Evolutionary conservation across 139 green algal species (phyloP).

Genomic region (Bryopsis sp.): DNA sequence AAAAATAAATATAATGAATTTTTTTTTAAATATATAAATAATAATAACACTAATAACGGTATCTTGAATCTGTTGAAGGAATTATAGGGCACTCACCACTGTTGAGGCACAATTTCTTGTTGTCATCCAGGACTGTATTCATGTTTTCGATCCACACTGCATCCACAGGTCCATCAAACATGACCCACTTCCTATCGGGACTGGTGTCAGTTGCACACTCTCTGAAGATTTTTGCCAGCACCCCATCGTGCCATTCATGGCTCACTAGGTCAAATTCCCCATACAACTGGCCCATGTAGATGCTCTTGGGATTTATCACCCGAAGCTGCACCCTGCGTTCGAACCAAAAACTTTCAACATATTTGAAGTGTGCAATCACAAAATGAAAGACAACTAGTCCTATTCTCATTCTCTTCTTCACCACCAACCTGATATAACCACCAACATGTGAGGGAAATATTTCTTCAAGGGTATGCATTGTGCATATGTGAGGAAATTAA

Average conservation of each 20-base stretch:
- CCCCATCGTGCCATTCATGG: slow-evolving; percentile 73
- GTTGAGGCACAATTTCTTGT: slow-evolving; percentile 79
- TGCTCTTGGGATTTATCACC: slow-evolving; percentile 68
- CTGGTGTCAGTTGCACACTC: slow-evolving; percentile 45
- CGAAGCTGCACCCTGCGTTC: slow-evolving; percentile 27
- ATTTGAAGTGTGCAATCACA: too few relatives aligned
- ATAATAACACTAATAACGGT: background rate
- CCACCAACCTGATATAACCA: too few relatives aligned
- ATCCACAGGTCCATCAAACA: slow-evolving; percentile 65
- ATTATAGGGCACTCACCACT: too few relatives aligned
- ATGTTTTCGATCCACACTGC: slow-evolving; percentile 78
- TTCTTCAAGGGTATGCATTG: too few relatives aligned
- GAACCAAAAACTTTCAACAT: slow-evolving; percentile 7
- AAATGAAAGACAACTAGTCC: too few relatives aligned
- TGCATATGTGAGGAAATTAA: too few relatives aligned
- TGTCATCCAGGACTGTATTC: slow-evolving; percentile 78
- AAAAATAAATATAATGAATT: background rate
- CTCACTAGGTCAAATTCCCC: slow-evolving; percentile 55
- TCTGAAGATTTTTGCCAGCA: slow-evolving; percentile 63
- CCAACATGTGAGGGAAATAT: too few relatives aligned
- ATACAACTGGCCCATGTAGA: slow-evolving; percentile 71
- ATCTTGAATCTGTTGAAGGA: slow-evolving; percentile 4
- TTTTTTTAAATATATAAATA: background rate
- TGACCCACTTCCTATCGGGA: slow-evolving; percentile 58
- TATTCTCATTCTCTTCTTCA: too few relatives aligned